phyloP scores from a whole-genome alignment of 371 early-diverging fungal genomes.

The Mortierella sp. region DNA sequence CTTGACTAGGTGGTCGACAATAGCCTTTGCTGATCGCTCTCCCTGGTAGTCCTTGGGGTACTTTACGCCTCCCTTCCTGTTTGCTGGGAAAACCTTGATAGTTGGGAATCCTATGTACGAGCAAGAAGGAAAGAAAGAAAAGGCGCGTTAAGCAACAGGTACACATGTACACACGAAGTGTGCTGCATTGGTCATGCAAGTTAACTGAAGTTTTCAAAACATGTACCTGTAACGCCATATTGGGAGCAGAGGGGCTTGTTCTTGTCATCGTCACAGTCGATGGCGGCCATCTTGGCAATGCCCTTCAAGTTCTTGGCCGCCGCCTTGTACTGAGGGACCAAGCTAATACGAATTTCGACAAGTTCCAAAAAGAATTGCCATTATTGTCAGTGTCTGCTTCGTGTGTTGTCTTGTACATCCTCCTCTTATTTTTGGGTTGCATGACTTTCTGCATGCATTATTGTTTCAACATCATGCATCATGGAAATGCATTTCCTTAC shows the following conservation, averaged over 20 bases:
- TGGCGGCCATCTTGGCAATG: constrained; percentile 86
- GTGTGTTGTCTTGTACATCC: too few species aligned
- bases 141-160: neutral
- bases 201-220: neutral
- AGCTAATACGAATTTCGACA: constrained; percentile 47
- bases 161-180: too few species aligned
- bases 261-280: constrained; percentile 90
- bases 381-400: neutral
- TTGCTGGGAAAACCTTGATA: constrained; percentile 87
- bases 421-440: neutral
- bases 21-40: constrained; percentile 80
- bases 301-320: constrained; percentile 88
- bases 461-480: neutral
- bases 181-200: too few species aligned
- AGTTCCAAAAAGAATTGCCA: neutral
- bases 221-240: constrained; percentile 79
- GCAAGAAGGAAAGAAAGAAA: neutral
- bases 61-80: constrained; percentile 62
- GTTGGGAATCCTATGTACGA: constrained; percentile 88
- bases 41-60: constrained; percentile 88
- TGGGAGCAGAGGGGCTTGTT: constrained; percentile 83
- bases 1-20: constrained; percentile 78
- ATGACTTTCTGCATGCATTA: neutral
- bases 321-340: constrained; percentile 90
- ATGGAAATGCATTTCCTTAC: constrained; percentile 51